Percentiles rank a stretch among this genome's conserved stretches.
Evolutionary conservation across 1,139 yeast species (phyloP).

Genomic region (Kurtzmaniella natalensis): DNA sequence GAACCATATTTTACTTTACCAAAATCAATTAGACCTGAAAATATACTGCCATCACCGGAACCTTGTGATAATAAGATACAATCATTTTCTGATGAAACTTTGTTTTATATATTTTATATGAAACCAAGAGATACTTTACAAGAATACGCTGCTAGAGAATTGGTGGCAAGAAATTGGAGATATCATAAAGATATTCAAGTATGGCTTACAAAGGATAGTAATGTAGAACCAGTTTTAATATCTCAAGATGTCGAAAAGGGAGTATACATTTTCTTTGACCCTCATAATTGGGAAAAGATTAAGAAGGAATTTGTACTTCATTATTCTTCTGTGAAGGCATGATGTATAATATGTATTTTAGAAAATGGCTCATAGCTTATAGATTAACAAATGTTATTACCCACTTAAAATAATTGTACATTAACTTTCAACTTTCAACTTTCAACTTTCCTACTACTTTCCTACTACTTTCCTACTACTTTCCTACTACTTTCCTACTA

Average conservation of each 20-base stretch:
- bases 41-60: slow-evolving; percentile 41
- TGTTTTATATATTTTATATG: slow-evolving; percentile 90
- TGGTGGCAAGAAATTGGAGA: slow-evolving; percentile 90
- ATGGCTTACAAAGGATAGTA: slow-evolving; percentile 94
- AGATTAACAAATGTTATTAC: background rate
- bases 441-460: too few relatives aligned
- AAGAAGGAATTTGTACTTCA: slow-evolving; percentile 75
- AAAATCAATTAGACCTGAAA: slow-evolving; percentile 46
- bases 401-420: background rate
- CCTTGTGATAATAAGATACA: slow-evolving; percentile 65
- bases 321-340: slow-evolving; percentile 52
- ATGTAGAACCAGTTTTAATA: slow-evolving; percentile 82
- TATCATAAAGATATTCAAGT: slow-evolving; percentile 93
- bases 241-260: slow-evolving; percentile 89
- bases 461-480: too few relatives aligned
- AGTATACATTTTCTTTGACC: slow-evolving; percentile 93
- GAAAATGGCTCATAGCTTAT: background rate
- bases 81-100: slow-evolving; percentile 83
- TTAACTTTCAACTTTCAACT: background rate
- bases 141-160: slow-evolving; percentile 89
- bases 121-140: slow-evolving; percentile 92
- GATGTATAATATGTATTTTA: slow-evolving; percentile 6
- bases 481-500: too few relatives aligned
- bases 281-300: slow-evolving; percentile 93
- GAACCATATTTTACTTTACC: slow-evolving; percentile 76